A percentile compares a stretch with the other conserved stretches of the same genome.
Conservation (phyloP, 768 basidiomycete species). For the Lyophyllum atratum region DNA sequence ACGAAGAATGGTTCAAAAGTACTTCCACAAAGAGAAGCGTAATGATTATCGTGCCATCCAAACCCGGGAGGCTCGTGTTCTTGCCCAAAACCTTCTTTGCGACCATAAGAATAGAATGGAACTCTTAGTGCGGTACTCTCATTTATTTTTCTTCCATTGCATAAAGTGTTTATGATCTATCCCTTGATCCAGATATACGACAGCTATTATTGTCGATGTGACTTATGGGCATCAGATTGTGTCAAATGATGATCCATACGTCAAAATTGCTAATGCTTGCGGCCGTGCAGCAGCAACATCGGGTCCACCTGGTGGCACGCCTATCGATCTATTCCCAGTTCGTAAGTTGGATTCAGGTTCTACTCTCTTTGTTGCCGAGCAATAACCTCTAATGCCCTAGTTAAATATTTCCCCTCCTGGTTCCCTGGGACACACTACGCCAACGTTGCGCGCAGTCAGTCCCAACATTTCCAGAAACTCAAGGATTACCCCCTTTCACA, state of each 20-base stretch:
- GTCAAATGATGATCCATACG: conserved; percentile 16
- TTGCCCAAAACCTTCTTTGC: conserved; percentile 29
- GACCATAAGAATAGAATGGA: conserved; percentile 12
- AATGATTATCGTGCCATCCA: conserved; percentile 25
- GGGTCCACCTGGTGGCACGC: conserved; percentile 15
- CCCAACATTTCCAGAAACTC: not conserved
- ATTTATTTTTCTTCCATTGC: not conserved
- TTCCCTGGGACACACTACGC: conserved; percentile 17
- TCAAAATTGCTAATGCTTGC: conserved; percentile 8
- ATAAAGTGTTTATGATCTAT: not conserved
- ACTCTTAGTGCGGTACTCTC: not conserved
- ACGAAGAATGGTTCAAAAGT: conserved; percentile 19
- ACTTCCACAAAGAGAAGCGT: conserved; percentile 21
- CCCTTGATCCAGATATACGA: conserved; percentile 12
- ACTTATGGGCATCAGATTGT: conserved; percentile 18
- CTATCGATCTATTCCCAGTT: conserved; percentile 15
- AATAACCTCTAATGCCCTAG: not conserved
- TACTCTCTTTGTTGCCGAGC: not conserved
- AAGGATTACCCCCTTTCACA: conserved; percentile 17
- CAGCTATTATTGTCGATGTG: conserved; percentile 15
- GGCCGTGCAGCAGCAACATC: not conserved
- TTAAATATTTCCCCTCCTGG: conserved; percentile 16
- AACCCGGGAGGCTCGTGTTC: conserved; percentile 29
- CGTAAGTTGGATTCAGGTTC: conserved; percentile 5
- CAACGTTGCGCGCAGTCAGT: conserved; percentile 3